Conservation (phyloP, 2,329 filamentous ascomycete species). For the Fusarium pseudonygamai region DNA sequence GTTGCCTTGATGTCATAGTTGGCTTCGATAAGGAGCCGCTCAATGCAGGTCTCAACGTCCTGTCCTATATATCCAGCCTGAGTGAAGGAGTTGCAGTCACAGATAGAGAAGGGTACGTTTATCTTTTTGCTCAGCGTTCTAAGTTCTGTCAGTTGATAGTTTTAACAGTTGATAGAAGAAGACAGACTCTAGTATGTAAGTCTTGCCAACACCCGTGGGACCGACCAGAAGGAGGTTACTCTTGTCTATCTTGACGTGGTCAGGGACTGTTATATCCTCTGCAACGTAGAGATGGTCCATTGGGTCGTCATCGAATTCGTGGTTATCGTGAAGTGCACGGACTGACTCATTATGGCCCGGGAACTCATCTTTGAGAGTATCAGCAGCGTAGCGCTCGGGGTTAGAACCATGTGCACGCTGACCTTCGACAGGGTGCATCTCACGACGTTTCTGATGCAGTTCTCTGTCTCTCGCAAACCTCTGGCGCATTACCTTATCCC, state of each 20-base stretch:
- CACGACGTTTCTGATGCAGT: constrained; percentile 61
- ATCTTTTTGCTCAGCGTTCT: constrained; percentile 91
- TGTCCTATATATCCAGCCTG: constrained; percentile 98
- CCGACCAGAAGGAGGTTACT: constrained; percentile 92
- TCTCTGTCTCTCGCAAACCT: constrained; percentile 75
- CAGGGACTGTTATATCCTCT: constrained; percentile 56
- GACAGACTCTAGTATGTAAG: constrained; percentile 80
- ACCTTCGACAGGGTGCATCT: constrained; percentile 84
- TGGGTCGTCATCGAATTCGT: constrained; percentile 44
- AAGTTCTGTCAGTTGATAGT: constrained; percentile 29
- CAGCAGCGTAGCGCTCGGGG: constrained; percentile 49
- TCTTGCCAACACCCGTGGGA: constrained; percentile 95
- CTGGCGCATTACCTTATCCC: constrained; percentile 76
- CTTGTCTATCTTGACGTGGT: constrained; percentile 84
- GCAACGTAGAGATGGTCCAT: constrained; percentile 58
- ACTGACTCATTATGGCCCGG: constrained; percentile 61
- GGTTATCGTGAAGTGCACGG: constrained; percentile 52
- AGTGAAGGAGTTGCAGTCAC: constrained; percentile 94
- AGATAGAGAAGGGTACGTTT: constrained; percentile 95
- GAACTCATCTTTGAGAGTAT: constrained; percentile 61
- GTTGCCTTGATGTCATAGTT: constrained; percentile 87
- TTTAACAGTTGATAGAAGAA: neutral
- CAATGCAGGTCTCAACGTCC: constrained; percentile 95
- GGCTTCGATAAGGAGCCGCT: constrained; percentile 86
- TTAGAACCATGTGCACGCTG: constrained; percentile 47